Evolutionary conservation across 495 filamentous ascomycete genomes (phyloP).

Genomic region (Aspergillus sclerotiicarbonarius): DNA sequence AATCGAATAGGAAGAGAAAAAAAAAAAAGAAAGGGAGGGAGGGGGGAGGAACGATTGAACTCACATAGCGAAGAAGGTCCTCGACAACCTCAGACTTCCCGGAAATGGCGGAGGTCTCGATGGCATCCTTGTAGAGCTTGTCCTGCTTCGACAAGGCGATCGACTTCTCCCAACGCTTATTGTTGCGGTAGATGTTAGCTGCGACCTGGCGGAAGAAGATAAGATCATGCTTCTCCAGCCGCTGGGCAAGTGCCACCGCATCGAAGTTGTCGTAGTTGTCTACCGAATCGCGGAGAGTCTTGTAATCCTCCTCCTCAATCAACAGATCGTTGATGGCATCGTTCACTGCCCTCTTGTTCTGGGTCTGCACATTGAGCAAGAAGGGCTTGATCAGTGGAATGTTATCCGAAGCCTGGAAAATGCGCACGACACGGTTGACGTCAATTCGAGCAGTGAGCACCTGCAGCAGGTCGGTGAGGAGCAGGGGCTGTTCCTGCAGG

Average conservation of each 20-base stretch:
- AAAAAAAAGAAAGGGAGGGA: constrained; percentile 3
- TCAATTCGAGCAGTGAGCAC: constrained; percentile 90
- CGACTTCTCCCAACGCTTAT: constrained; percentile 99
- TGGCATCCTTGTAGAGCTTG: constrained; percentile 99
- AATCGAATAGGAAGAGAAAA: constrained; percentile 10
- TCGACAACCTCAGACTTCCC: constrained; percentile 88
- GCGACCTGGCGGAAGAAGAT: constrained; percentile 99
- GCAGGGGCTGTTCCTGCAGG: constrained; percentile 90
- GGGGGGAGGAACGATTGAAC: constrained; percentile 30
- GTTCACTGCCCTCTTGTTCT: constrained; percentile 98
- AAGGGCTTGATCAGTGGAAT: constrained; percentile 99
- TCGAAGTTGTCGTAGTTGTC: constrained; percentile 99
- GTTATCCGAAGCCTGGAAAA: constrained; percentile 98
- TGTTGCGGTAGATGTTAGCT: constrained; percentile 98
- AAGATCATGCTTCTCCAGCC: constrained; percentile 91
- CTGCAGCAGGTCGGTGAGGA: constrained; percentile 93
- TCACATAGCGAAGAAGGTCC: constrained; percentile 93
- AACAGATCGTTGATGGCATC: constrained; percentile 97
- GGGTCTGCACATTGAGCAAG: constrained; percentile 90
- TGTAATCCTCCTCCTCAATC: constrained; percentile 99
- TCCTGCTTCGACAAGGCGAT: constrained; percentile 98
- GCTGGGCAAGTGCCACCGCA: constrained; percentile 88
- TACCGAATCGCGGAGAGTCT: constrained; percentile 95
- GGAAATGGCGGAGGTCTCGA: constrained; percentile 97
- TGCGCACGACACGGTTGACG: constrained; percentile 95